Base-by-base conservation (phyloP, 129 eudicot species). In the Helianthus tuberosus region DNA sequence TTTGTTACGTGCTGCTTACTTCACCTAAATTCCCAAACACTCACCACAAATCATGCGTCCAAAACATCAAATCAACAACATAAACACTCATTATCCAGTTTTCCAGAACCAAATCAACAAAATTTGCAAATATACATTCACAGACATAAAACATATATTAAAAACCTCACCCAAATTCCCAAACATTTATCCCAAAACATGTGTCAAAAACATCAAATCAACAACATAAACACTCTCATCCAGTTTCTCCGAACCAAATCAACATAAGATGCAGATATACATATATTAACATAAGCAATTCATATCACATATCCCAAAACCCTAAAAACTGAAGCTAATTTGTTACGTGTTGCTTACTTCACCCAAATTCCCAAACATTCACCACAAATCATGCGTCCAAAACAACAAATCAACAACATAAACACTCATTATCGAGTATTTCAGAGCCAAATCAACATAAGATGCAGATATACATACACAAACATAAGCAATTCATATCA, bases 321-420 rank as follows among this genome's bases (percentile, higher is more conserved):
- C 84, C 80, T 68, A 79, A 64, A 65, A 68, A 49, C 32, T 29
- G 23, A 65, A 35, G 36, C 35, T 29, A 29, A 29, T 44, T 41
- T 71, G 12, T 49, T 0, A 47, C 29, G 32, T 43, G 46, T 58
- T 48, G n/a, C 14, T 54, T 39, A 35, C 15, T 72, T 52, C 2
- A 16, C 14, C 5, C 12, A 63, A 29, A 58, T 44, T 20, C 69
- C 4, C 35, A 41, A 41, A 51, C 52, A 75, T 38, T 64, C 11
- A 3, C n/a, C 60, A 16, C 10, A 67, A 43, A 46, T 4, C 16
- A 29, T 29, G 25, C n/a, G 61, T 7, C 48, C 49, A 16, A 54
- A 9, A 54, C 13, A 41, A 43, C 49, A 54, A 49, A 39, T 57
- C 32, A 64, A 59, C 48, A 15, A 58, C 58, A 4, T 0, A 58